phyloP scores from a whole-genome alignment of 768 basidiomycete genomes.

The Dioszegia hungarica region DNA sequence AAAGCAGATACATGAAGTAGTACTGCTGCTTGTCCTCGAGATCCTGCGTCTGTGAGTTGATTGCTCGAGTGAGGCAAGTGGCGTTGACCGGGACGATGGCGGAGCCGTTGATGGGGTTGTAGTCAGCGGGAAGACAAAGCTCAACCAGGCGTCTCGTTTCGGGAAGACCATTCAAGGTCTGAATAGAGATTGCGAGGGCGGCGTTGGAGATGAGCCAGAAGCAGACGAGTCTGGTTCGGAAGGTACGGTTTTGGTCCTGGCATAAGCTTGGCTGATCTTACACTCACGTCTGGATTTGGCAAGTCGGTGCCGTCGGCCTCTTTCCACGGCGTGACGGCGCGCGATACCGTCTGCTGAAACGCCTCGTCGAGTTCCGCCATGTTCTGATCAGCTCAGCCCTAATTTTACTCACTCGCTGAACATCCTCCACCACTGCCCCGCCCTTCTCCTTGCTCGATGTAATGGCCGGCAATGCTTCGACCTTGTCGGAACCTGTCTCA shows the following conservation, averaged over 20 bases:
- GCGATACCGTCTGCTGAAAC: conserved; percentile 74
- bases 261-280: not conserved
- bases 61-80: conserved; percentile 33
- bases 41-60: conserved; percentile 18
- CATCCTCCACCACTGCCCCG: conserved; percentile 79
- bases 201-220: conserved; percentile 47
- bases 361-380: conserved; percentile 73
- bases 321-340: conserved; percentile 38
- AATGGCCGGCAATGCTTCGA: conserved; percentile 81
- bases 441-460: conserved; percentile 74
- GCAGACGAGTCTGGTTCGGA: conserved; percentile 42
- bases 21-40: conserved; percentile 40
- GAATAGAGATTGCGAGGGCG: conserved; percentile 41
- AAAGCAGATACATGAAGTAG: conserved; percentile 40
- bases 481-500: conserved; percentile 62
- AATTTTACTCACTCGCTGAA: conserved; percentile 57
- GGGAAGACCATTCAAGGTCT: conserved; percentile 41
- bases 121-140: conserved; percentile 28
- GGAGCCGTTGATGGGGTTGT: conserved; percentile 17
- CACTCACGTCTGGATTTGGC: conserved; percentile 42
- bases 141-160: conserved; percentile 31
- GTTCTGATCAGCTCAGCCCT: conserved; percentile 4
- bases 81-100: conserved; percentile 33
- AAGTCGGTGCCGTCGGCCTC: conserved; percentile 13
- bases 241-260: conserved; percentile 45